Percentiles rank a stretch among this genome's conserved stretches.
Conservation (phyloP, 2,329 filamentous ascomycete genomes). For the Beauveria asiatica region DNA sequence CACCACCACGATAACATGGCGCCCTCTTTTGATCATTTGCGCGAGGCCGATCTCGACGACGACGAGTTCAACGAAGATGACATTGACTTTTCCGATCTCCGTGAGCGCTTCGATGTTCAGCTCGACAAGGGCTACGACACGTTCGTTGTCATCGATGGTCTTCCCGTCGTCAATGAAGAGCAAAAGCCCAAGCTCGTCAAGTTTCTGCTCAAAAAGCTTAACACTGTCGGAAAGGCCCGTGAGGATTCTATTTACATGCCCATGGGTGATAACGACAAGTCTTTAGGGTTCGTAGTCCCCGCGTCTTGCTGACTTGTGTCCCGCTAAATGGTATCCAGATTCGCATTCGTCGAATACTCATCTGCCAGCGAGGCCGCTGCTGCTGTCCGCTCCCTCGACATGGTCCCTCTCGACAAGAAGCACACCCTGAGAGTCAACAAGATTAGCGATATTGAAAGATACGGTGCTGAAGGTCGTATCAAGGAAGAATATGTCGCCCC, state of each 20-base stretch:
- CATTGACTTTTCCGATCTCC: slow-evolving; percentile 89
- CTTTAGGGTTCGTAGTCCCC: slow-evolving; percentile 55
- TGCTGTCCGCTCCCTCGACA: slow-evolving; percentile 81
- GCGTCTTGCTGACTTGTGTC: slow-evolving; percentile 6
- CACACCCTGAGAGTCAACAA: slow-evolving; percentile 96
- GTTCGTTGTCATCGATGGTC: slow-evolving; percentile 91
- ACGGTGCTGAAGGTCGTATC: slow-evolving; percentile 84
- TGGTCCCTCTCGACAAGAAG: slow-evolving; percentile 87
- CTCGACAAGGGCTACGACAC: slow-evolving; percentile 93
- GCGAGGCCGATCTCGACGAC: slow-evolving; percentile 78
- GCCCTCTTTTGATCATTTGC: slow-evolving; percentile 78
- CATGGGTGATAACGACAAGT: slow-evolving; percentile 76
- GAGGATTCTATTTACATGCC: slow-evolving; percentile 94
- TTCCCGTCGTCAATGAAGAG: slow-evolving; percentile 81
- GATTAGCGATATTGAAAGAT: slow-evolving; percentile 94
- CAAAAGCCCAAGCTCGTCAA: slow-evolving; percentile 92
- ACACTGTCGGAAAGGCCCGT: slow-evolving; percentile 70
- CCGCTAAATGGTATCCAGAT: slow-evolving; percentile 42
- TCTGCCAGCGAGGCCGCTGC: slow-evolving; percentile 82
- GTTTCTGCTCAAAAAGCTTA: slow-evolving; percentile 90
- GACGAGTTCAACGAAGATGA: slow-evolving; percentile 88
- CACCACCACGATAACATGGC: slow-evolving; percentile 62
- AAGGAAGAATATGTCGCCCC: slow-evolving; percentile 85
- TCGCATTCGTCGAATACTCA: slow-evolving; percentile 94
- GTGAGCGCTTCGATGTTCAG: slow-evolving; percentile 91